Evolutionary conservation across 169 alveolate genomes (phyloP).

Genomic region (Hepatocystis sp.): DNA sequence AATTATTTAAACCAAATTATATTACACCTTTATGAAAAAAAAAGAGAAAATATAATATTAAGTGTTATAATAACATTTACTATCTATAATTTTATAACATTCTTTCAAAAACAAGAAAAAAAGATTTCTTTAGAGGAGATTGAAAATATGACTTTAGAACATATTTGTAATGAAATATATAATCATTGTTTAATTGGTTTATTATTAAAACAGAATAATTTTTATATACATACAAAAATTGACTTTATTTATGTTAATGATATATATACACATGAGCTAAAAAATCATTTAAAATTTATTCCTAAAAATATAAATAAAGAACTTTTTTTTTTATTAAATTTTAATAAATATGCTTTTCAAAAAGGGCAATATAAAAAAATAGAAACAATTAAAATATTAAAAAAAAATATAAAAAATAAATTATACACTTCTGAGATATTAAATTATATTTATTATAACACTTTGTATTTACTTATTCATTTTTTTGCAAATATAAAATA

Average conservation of each 20-base stretch:
- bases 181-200: conserved; percentile 29
- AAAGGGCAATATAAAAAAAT: conserved; percentile 61
- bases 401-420: conserved; percentile 22
- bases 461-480: conserved; percentile 41
- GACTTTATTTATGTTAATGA: conserved; percentile 5
- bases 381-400: conserved; percentile 37
- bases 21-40: conserved; percentile 43
- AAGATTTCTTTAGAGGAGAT: conserved; percentile 21
- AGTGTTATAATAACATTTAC: conserved; percentile 48
- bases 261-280: conserved; percentile 26
- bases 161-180: conserved; percentile 14
- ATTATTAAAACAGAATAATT: conserved; percentile 46
- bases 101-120: background rate
- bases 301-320: conserved; percentile 48
- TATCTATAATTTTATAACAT: conserved; percentile 41
- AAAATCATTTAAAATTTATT: conserved; percentile 47
- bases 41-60: conserved; percentile 45
- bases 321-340: conserved; percentile 28
- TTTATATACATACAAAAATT: conserved; percentile 27
- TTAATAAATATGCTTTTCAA: conserved; percentile 44
- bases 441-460: conserved; percentile 45
- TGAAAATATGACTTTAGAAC: conserved; percentile 12
- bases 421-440: conserved; percentile 60
- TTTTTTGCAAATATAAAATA: conserved; percentile 25
- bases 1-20: conserved; percentile 54